phyloP scores from a whole-genome alignment of 2,329 filamentous ascomycete genomes.

The Talaromyces islandicus region DNA sequence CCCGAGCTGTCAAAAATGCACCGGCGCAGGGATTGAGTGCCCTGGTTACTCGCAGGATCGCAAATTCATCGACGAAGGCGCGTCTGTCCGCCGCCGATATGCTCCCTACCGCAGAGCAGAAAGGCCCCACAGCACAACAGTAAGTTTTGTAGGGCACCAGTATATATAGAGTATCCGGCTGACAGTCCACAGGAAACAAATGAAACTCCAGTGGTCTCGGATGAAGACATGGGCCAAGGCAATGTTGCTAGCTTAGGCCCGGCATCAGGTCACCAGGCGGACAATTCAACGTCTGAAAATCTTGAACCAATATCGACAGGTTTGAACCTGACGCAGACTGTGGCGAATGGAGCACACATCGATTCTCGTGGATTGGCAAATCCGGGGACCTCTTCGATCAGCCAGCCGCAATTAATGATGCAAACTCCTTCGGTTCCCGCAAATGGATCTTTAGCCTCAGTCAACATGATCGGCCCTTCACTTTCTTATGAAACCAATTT shows the following conservation, averaged over 20 bases:
- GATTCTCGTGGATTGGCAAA: background rate
- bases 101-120: slow-evolving; percentile 29
- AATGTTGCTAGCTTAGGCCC: background rate
- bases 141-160: background rate
- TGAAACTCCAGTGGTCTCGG: background rate
- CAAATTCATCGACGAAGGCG: slow-evolving; percentile 39
- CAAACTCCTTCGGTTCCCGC: background rate
- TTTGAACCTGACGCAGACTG: background rate
- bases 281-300: background rate
- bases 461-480: background rate
- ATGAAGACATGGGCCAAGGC: background rate
- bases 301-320: background rate
- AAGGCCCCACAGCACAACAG: background rate
- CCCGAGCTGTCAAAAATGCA: slow-evolving; percentile 33
- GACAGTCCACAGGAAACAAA: background rate
- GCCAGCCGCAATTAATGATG: background rate
- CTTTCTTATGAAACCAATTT: background rate
- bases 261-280: background rate
- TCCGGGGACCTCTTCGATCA: background rate
- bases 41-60: slow-evolving; percentile 39
- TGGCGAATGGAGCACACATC: background rate
- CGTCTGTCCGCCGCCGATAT: slow-evolving; percentile 34
- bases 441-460: background rate
- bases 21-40: slow-evolving; percentile 31
- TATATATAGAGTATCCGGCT: background rate